Conservation (phyloP, 768 basidiomycete genomes). For the Lactifluus pinguis region DNA sequence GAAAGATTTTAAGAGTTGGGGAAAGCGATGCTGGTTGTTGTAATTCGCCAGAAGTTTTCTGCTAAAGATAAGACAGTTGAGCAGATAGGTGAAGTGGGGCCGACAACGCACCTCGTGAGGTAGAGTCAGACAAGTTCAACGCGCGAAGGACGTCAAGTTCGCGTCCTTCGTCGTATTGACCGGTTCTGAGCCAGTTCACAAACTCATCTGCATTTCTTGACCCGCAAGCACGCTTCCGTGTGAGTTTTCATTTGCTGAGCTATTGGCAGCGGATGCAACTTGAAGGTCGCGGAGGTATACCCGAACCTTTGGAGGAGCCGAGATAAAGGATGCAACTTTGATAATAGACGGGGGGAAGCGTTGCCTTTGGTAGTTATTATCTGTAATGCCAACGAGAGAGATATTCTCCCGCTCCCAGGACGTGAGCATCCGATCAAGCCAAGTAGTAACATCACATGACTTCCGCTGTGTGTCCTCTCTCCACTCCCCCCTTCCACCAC, state of each 20-base stretch:
- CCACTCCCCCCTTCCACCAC: too few relatives aligned
- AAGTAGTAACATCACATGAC: too few relatives aligned
- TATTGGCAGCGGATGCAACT: slow-evolving; percentile 31
- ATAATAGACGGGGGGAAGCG: too few relatives aligned
- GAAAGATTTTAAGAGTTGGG: slow-evolving; percentile 6
- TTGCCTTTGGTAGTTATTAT: slow-evolving; percentile 13
- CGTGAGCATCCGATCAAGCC: too few relatives aligned
- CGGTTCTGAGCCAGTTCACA: slow-evolving; percentile 45
- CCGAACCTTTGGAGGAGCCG: slow-evolving; percentile 9
- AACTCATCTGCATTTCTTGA: slow-evolving; percentile 50
- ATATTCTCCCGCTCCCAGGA: too few relatives aligned
- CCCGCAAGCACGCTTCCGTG: slow-evolving; percentile 49
- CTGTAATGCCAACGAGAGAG: slow-evolving; percentile 9
- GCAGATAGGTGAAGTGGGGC: neutral
- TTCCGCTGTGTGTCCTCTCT: too few relatives aligned
- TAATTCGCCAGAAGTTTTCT: slow-evolving; percentile 6
- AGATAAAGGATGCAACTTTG: slow-evolving; percentile 15
- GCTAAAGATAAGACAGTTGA: neutral
- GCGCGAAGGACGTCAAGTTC: slow-evolving; percentile 27
- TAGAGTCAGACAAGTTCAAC: slow-evolving; percentile 23
- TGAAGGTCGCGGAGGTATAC: slow-evolving; percentile 25
- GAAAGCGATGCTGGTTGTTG: slow-evolving; percentile 11
- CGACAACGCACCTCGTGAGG: slow-evolving; percentile 5
- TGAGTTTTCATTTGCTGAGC: slow-evolving; percentile 31
- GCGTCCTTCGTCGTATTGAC: slow-evolving; percentile 28